These are phyloP conservation scores for Kwoniella dejecticola DNA, from an alignment of 768 basidiomycete species.

Conservation along the genomic window DNA sequence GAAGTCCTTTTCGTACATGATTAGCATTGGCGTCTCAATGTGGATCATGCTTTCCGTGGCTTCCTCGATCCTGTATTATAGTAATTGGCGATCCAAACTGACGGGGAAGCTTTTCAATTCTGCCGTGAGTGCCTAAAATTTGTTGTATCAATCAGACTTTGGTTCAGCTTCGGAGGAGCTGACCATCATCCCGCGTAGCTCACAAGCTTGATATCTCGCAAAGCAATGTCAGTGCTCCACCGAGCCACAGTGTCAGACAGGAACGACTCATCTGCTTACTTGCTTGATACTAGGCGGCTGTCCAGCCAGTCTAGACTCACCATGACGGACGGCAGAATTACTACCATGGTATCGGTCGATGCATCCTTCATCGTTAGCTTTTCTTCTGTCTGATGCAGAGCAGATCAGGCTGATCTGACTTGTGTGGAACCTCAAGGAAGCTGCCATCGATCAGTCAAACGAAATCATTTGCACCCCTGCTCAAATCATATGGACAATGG, in stretches of 20 bases:
- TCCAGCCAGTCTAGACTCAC: conserved; percentile 65
- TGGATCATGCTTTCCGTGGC: not conserved
- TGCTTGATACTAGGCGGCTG: conserved; percentile 57
- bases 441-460: not conserved
- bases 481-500: conserved; percentile 64
- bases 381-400: not conserved
- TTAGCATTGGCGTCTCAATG: conserved; percentile 58
- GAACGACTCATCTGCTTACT: not conserved
- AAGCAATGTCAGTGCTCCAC: not conserved
- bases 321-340: conserved; percentile 68
- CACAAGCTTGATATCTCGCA: not conserved
- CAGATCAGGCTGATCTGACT: not conserved
- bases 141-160: not conserved
- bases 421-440: not conserved
- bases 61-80: not conserved
- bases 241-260: not conserved
- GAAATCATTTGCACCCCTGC: conserved; percentile 50
- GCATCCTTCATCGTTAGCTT: conserved; percentile 1
- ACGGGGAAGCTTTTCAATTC: not conserved
- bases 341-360: conserved; percentile 65
- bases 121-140: not conserved
- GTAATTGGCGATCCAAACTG: conserved; percentile 1
- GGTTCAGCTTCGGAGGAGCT: not conserved
- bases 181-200: not conserved
- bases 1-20: not conserved